phyloP scores from a whole-genome alignment of 805 yeast species.

The Scheffersomyces lignosus region DNA sequence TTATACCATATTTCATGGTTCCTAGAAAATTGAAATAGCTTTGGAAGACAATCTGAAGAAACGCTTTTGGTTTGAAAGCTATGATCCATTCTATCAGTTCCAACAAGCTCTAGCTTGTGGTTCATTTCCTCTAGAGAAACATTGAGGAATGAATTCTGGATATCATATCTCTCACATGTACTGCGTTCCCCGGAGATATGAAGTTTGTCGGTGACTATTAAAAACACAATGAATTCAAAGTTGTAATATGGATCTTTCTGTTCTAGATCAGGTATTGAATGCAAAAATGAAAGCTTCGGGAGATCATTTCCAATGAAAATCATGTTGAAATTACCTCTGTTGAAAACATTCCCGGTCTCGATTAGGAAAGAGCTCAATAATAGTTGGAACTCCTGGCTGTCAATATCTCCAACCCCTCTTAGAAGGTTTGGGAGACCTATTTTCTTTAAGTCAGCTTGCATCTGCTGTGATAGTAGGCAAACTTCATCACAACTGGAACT shows the following conservation, averaged over 20 bases:
- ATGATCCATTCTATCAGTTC: not conserved
- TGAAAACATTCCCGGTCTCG: too few species aligned
- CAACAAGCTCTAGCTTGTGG: not conserved
- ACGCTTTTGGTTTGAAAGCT: conserved; percentile 25
- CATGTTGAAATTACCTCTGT: too few species aligned
- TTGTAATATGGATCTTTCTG: too few species aligned
- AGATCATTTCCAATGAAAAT: too few species aligned
- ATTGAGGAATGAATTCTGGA: not conserved
- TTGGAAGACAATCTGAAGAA: conserved; percentile 29
- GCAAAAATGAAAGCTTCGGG: too few species aligned
- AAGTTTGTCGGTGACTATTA: too few species aligned
- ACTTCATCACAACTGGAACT: conserved; percentile 50
- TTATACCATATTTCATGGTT: conserved; percentile 55
- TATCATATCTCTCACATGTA: too few species aligned
- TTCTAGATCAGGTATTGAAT: too few species aligned
- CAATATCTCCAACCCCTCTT: conserved; percentile 39
- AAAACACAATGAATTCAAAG: too few species aligned
- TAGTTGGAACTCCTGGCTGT: too few species aligned
- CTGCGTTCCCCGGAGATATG: too few species aligned
- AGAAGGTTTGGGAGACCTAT: conserved; percentile 41
- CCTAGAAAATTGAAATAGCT: conserved; percentile 30
- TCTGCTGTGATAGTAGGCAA: conserved; percentile 34
- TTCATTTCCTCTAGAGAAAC: not conserved
- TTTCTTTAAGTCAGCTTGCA: conserved; percentile 36
- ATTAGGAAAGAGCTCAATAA: too few species aligned